phyloP scores from a whole-genome alignment of 441 rosid genomes.

The Lepidium campestre region DNA sequence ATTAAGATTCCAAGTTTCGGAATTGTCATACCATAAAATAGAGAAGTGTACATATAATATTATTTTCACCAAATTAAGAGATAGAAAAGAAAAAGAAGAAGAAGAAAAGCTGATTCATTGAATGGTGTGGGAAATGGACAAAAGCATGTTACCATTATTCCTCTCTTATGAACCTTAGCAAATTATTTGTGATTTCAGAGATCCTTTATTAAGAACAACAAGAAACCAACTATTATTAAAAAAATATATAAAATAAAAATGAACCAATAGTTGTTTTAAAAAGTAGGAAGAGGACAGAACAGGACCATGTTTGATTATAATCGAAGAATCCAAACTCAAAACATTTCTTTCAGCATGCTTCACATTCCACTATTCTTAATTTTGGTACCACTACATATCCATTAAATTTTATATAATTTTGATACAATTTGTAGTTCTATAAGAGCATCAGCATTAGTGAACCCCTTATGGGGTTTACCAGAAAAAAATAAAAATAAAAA shows the following conservation, averaged over 20 bases:
- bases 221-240: background rate
- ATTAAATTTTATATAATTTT: background rate
- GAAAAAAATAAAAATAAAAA: too few species aligned
- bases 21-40: background rate
- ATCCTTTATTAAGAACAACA: background rate
- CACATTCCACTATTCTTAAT: conserved; percentile 6
- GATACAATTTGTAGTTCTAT: background rate
- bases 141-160: conserved; percentile 7
- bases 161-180: background rate
- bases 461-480: too few species aligned
- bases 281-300: conserved; percentile 3
- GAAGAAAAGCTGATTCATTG: conserved; percentile 13
- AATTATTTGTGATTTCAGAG: background rate
- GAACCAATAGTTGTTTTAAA: background rate
- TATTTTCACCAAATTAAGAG: background rate
- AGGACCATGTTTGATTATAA: conserved; percentile 4
- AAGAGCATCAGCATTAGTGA: too few species aligned
- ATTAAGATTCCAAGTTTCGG: background rate
- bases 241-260: background rate
- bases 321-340: background rate
- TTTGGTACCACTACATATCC: conserved; percentile 2
- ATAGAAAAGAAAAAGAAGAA: background rate
- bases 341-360: background rate
- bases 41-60: background rate
- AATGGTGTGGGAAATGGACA: conserved; percentile 4